Evolutionary conservation across 306 rosid species (phyloP), one percentile per base, ranked within the genome.

Genomic region (Vachellia collinsii): DNA sequence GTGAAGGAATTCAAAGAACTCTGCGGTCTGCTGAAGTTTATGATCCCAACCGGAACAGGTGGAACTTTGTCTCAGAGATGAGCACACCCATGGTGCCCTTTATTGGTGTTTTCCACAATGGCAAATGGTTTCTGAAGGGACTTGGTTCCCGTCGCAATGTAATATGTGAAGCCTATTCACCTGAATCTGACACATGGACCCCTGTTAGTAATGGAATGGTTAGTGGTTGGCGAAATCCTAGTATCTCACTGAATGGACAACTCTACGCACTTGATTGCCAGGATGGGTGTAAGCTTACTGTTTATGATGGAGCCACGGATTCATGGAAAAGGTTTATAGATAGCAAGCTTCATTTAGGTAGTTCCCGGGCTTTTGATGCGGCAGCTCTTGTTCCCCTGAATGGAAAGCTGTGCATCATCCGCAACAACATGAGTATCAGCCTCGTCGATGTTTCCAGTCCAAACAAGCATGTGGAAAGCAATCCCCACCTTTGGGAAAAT

Each of bases 371-470:
- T 62, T 84, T 96, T 16, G 98, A 96, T 58, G 99, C 99, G 2
- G 99, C 99, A 59, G 98, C 98, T 3, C 97, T 96, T 58, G 99
- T 93, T 85, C 86, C 97, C 37, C 98, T 96, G 9, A 96, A 92
- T 0, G 99, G 98, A 82, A 96, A 90, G 92, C 92, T 96, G 12
- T 93, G 99, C 91, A 92, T 96, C 42, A 90, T 93, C 82, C 97
- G 99, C 22, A 96, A 96, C 84, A 96, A 96, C 80, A 90, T 96
- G 99, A 96, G 99, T 85, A 92, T 96, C 86, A 96, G 97, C 83
- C 83, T 96, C 47, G 99, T 96, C 20, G 98, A 96, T 64, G 89
- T 96, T 79, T 86, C 87, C 1, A 86, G 97, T 85, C 88, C 94
- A 0, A 90, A 89, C 85, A 88, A 78, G 75, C 91, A 79, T 7